Base-by-base conservation (phyloP, 345 rosid species). In the Citrus hindsii region DNA sequence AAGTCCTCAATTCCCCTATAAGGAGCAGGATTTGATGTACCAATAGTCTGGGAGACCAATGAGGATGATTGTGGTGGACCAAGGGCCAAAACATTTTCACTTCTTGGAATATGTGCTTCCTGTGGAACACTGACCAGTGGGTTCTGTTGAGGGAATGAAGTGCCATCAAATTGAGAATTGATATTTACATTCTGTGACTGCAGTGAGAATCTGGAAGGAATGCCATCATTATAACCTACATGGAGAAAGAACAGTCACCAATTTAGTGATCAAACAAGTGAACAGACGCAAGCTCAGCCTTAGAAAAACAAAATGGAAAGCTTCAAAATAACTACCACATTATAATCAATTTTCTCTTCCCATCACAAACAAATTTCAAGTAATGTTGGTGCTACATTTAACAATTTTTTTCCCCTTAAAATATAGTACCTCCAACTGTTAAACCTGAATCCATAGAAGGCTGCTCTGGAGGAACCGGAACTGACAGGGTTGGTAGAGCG, bases 1-100 rank as follows among this genome's bases (percentile, higher is more conserved):
- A 85, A 84, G 38, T 90, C 95, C 21, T 91, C 95, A 40, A 77
- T 76, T 76, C 86, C 90, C 84, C 81, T 86, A 69, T 80, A 93
- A 71, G 85, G 72, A 84, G 81, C 80, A 38, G 83, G 72, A 78
- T 80, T 91, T 0, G 91, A 85, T 32, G 90, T 67, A 70, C 86
- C 83, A 22, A 74, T 75, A 77, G 67, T 73, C 56, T 89, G 89
- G 37, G 87, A 77, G 77, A 82, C 85, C 21, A 88, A 30, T 16
- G 85, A 73, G 2, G 89, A 81, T 59, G 84, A 64, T 51, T 89
- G 91, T 19, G 84, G 72, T n/a, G 80, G 81, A 77, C 80, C 89
- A 13, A 85, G 82, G 14, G 85, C 87, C 79, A 83, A 71, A 65
- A 79, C 74, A 71, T 79, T 79, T 48, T 88, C 83, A 38, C 70